These are phyloP conservation scores for Dictyostelium intermedium DNA, from an alignment of 78 protist species.

Conservation along the genomic window DNA sequence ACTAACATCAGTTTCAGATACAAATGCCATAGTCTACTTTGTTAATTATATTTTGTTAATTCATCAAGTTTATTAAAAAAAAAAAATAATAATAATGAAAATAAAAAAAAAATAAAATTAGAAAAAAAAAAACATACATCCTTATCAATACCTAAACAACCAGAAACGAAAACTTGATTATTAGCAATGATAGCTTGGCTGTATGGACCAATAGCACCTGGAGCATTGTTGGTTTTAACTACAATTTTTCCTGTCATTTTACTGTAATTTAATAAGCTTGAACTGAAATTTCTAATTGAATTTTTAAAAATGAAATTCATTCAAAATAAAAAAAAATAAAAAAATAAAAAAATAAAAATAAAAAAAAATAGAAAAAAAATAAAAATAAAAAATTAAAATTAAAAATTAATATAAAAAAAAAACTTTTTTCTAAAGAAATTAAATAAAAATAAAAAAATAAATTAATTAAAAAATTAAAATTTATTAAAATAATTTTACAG, in stretches of 20 bases:
- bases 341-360: neutral
- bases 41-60: too few relatives aligned
- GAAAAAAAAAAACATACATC: slow-evolving; percentile 2
- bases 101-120: neutral
- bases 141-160: slow-evolving; percentile 85
- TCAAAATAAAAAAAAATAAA: neutral
- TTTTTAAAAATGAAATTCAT: neutral
- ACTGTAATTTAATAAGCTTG: neutral
- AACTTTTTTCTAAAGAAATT: neutral
- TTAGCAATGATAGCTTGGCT: slow-evolving; percentile 83
- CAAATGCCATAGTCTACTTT: slow-evolving; percentile 38
- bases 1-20: slow-evolving; percentile 43
- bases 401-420: too few relatives aligned
- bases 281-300: neutral
- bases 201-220: slow-evolving; percentile 89
- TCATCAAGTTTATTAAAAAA: too few relatives aligned
- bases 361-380: neutral
- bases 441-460: neutral
- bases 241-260: slow-evolving; percentile 42
- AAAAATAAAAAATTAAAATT: too few relatives aligned
- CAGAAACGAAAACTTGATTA: slow-evolving; percentile 83
- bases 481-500: neutral
- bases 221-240: slow-evolving; percentile 70
- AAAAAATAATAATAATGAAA: neutral
- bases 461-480: neutral